phyloP scores from a whole-genome alignment of 768 basidiomycete species.

The Plicaturopsis crispa region DNA sequence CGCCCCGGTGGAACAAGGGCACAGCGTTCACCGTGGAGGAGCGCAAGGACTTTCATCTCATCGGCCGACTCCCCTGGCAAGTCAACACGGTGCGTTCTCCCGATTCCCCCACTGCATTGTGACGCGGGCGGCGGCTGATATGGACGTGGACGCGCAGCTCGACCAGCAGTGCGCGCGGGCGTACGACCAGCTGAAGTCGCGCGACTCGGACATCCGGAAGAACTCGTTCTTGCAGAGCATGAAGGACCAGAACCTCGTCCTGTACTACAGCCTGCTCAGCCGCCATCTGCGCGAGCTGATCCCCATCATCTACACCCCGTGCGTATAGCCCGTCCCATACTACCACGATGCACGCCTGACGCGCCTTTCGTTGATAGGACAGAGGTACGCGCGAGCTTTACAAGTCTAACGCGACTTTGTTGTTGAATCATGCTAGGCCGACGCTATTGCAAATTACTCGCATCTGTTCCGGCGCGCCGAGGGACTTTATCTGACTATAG shows the following conservation, averaged over 20 bases:
- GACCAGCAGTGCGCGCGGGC: constrained; percentile 74
- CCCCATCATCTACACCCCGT: constrained; percentile 79
- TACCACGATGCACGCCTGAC: neutral
- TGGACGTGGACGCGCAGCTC: too few species aligned
- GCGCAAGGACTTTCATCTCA: constrained; percentile 59
- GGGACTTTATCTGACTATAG: constrained; percentile 65
- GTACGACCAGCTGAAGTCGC: constrained; percentile 46
- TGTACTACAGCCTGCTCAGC: constrained; percentile 65
- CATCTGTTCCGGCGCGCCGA: constrained; percentile 76
- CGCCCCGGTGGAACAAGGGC: constrained; percentile 72
- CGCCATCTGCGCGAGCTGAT: constrained; percentile 56
- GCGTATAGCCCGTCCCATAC: constrained; percentile 9
- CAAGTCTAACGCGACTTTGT: neutral
- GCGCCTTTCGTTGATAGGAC: neutral
- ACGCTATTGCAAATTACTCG: constrained; percentile 79
- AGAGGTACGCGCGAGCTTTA: too few species aligned
- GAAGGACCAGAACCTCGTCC: constrained; percentile 75
- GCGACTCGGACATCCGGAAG: constrained; percentile 39
- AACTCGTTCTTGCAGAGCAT: constrained; percentile 73
- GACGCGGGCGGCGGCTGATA: too few species aligned
- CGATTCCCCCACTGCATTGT: too few species aligned
- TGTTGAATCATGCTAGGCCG: constrained; percentile 33
- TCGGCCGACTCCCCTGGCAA: constrained; percentile 39
- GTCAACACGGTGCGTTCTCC: too few species aligned
- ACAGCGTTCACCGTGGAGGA: constrained; percentile 67